Percentiles rank a stretch among this genome's conserved stretches.
Conservation (phyloP, 176 grass and related monocot genomes). For the Triticum monococcum region DNA sequence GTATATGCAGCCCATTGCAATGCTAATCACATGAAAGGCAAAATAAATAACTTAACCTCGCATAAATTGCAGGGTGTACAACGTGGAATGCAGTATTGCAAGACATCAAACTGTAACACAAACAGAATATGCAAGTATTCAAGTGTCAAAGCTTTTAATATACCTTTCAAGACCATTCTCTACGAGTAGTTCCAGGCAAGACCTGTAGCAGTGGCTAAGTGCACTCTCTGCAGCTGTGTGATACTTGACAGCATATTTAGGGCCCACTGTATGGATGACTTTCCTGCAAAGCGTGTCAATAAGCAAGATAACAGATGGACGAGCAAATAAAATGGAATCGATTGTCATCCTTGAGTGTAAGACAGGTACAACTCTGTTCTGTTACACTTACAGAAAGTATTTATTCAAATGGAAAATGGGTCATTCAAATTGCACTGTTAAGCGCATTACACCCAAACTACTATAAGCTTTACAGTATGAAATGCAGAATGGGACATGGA, state of each 20-base stretch:
- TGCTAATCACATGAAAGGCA: conserved; percentile 52
- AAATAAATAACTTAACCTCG: conserved; percentile 30
- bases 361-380: background rate
- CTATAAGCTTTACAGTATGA: conserved; percentile 1
- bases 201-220: conserved; percentile 94
- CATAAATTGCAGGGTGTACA: background rate
- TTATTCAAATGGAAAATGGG: background rate
- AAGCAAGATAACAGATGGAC: background rate
- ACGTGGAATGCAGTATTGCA: background rate
- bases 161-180: conserved; percentile 93
- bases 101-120: background rate
- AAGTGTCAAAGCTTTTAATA: background rate
- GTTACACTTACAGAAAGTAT: background rate
- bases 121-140: background rate
- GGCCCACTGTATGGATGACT: conserved; percentile 92
- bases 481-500: background rate
- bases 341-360: background rate
- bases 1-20: conserved; percentile 96
- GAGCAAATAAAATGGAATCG: background rate
- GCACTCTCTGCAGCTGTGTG: conserved; percentile 98
- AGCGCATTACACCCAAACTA: background rate
- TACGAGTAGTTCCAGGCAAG: conserved; percentile 93
- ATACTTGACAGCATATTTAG: conserved; percentile 98
- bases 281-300: conserved; percentile 56
- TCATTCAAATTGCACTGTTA: background rate